phyloP scores from a whole-genome alignment of 2,329 filamentous ascomycete genomes.

The Pseudofabraea citricarpa region DNA sequence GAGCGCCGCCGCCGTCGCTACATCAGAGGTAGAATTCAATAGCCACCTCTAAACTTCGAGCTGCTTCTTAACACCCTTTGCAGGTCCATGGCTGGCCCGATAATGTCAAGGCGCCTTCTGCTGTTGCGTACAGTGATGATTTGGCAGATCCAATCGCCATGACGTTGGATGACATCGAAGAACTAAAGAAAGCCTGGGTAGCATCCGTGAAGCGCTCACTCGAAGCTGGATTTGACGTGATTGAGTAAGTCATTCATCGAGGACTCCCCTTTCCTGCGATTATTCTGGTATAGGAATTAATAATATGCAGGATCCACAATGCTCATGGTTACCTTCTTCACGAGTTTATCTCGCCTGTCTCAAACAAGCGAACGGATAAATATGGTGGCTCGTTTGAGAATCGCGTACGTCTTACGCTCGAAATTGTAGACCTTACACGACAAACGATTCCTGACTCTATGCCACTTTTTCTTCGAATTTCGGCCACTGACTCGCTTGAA shows the following conservation, averaged over 20 bases:
- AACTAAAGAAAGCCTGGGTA: slow-evolving; percentile 58
- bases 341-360: slow-evolving; percentile 62
- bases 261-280: too few species aligned
- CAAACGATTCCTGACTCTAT: slow-evolving; percentile 58
- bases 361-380: slow-evolving; percentile 63
- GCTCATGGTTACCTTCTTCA: slow-evolving; percentile 77
- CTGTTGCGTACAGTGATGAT: slow-evolving; percentile 53
- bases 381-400: slow-evolving; percentile 72
- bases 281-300: too few species aligned
- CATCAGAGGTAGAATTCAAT: slow-evolving; percentile 33
- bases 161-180: slow-evolving; percentile 62
- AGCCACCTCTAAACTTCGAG: background rate
- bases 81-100: slow-evolving; percentile 50
- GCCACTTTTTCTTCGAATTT: slow-evolving; percentile 70
- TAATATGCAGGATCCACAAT: slow-evolving; percentile 70
- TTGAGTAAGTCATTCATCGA: too few species aligned
- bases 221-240: slow-evolving; percentile 63
- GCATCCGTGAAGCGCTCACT: slow-evolving; percentile 55
- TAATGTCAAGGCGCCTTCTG: slow-evolving; percentile 46
- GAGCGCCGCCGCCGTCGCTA: slow-evolving; percentile 44
- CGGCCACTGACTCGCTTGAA: slow-evolving; percentile 73
- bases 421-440: slow-evolving; percentile 60
- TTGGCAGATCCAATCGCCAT: slow-evolving; percentile 63
- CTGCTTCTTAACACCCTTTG: background rate
- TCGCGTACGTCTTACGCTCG: slow-evolving; percentile 61